Base-by-base conservation (phyloP, 495 filamentous ascomycete species). In the Corynascus novoguineensis region DNA sequence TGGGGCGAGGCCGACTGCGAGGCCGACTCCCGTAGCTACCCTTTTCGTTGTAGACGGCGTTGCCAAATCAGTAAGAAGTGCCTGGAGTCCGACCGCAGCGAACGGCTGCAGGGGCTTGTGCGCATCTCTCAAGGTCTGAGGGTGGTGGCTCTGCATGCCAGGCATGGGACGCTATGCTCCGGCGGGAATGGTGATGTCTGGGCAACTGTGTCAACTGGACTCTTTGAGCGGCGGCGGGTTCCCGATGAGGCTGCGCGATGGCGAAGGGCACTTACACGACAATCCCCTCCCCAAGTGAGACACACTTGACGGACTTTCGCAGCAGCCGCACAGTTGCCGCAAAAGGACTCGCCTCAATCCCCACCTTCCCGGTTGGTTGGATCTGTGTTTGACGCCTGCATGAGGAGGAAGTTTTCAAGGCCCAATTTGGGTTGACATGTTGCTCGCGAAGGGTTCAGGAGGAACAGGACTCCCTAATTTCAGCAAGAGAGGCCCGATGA, bases 101-200 rank as follows among this genome's bases (percentile, higher is more conserved):
- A 65, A 60, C 60, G 55, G 44, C 63, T 65, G 56, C 63, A 65
- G 60, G 60, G 60, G 47, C n/a, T n/a, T n/a, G n/a, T n/a, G 32
- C 24, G 28, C 45, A 28, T n/a, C 28, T 48, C 27, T 48, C 21
- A 6, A 29, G 45, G 25, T 19, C 56, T 50, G 17, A 22, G n/a
- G n/a, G 10, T 42, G 40, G 50, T 65, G 63, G 58, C 53, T 51
- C 34, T 37, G 32, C 40, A 9, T 32, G 27, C 28, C 6, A 6
- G 27, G 19, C 19, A 50, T 50, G 11, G 8, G 17, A 31, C 47
- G 34, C 21, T 40, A 51, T 40, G 47, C 47, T 50, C 29, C 11
- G 31, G 25, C 25, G 15, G 47, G 47, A 4, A 35, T 34, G 29
- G 19, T n/a, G 19, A 7, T 34, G 21, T 22, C 31, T 22, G 28